Percentiles rank a stretch among this genome's conserved stretches.
Evolutionary conservation across 768 basidiomycete genomes (phyloP).

Genomic region (Termitomyces sp.): DNA sequence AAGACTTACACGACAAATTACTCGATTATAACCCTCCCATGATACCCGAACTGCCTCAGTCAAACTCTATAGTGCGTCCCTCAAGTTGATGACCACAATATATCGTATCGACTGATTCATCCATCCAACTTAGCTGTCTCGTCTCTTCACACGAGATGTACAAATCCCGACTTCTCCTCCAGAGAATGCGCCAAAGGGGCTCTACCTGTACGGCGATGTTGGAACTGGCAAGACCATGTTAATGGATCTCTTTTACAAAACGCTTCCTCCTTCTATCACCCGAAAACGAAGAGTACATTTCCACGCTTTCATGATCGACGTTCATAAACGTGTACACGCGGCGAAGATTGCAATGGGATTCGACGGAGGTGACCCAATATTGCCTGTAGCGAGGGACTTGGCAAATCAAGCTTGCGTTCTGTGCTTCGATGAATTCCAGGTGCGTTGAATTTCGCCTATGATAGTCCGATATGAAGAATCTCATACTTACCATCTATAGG

Average conservation of each 20-base stretch:
- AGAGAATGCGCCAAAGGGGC: conserved; percentile 68
- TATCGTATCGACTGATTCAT: conserved; percentile 20
- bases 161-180: conserved; percentile 38
- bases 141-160: conserved; percentile 39
- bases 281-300: conserved; percentile 92
- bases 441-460: conserved; percentile 24
- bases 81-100: neutral
- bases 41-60: conserved; percentile 40
- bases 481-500: conserved; percentile 37
- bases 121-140: conserved; percentile 38
- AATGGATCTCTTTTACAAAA: conserved; percentile 95
- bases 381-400: conserved; percentile 83
- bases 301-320: conserved; percentile 99
- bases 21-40: conserved; percentile 66
- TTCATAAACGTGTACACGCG: conserved; percentile 88
- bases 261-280: conserved; percentile 62
- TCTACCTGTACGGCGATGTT: conserved; percentile 95
- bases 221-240: conserved; percentile 99
- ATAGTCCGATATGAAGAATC: no score
- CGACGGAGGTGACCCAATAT: conserved; percentile 75
- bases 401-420: conserved; percentile 82
- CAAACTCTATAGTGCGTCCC: conserved; percentile 37
- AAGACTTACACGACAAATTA: conserved; percentile 74
- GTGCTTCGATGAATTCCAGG: conserved; percentile 99
- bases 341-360: conserved; percentile 71